Percentiles rank a stretch among this genome's conserved stretches.
Conservation (phyloP, 2,329 filamentous ascomycete genomes). For the Paecilomyces formosus region DNA sequence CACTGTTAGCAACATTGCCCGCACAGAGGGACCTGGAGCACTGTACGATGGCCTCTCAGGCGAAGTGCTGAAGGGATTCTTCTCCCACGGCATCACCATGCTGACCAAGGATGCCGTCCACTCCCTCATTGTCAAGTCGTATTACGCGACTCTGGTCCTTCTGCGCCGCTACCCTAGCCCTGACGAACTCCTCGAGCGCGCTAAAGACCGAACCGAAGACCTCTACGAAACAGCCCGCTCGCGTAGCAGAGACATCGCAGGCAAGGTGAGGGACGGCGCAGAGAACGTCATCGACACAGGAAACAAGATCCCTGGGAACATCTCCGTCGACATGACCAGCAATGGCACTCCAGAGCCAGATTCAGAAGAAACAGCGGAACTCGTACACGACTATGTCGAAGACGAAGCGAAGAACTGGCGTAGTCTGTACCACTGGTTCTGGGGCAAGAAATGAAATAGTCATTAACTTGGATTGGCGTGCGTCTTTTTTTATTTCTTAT, state of each 20-base stretch:
- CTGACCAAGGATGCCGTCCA: conserved; percentile 74
- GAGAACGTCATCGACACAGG: conserved; percentile 11
- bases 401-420: conserved; percentile 34
- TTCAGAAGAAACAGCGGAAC: conserved; percentile 36
- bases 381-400: conserved; percentile 40
- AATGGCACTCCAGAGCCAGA: conserved; percentile 12
- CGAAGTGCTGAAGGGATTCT: conserved; percentile 75
- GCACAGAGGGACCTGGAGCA: conserved; percentile 58
- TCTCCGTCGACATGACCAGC: conserved; percentile 22
- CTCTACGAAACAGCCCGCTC: conserved; percentile 33
- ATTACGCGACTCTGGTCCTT: conserved; percentile 55
- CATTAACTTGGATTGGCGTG: neutral
- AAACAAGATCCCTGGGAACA: conserved; percentile 17
- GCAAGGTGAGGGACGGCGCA: neutral
- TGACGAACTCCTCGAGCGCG: conserved; percentile 30
- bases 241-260: conserved; percentile 26
- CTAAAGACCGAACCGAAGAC: conserved; percentile 33
- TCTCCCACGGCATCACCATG: conserved; percentile 83
- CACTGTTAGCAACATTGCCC: conserved; percentile 51
- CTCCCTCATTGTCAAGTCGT: conserved; percentile 61
- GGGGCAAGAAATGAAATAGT: conserved; percentile 32
- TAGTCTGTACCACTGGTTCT: conserved; percentile 35
- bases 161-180: conserved; percentile 38
- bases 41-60: conserved; percentile 70
- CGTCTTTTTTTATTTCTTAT: neutral